Evolutionary conservation across 495 filamentous ascomycete species (phyloP).

Genomic region (Aspergillus sclerotiicarbonarius): DNA sequence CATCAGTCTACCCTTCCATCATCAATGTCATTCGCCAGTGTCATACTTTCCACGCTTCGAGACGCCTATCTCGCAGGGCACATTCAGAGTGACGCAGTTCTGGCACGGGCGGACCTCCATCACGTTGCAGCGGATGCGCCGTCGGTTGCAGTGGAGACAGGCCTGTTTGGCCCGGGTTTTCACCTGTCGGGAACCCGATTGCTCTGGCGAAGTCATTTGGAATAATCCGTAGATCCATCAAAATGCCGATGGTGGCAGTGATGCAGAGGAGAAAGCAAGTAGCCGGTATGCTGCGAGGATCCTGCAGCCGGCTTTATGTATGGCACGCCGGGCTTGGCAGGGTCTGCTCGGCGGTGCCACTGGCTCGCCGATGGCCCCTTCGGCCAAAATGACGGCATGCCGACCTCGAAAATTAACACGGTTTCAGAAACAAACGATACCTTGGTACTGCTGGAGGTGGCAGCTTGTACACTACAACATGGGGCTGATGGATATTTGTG

Average conservation of each 20-base stretch:
- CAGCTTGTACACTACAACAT: no score
- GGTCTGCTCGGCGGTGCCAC: no score
- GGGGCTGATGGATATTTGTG: no score
- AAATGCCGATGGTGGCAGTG: neutral
- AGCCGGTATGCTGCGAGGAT: neutral
- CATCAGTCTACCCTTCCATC: neutral
- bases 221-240: neutral
- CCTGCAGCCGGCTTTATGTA: no score
- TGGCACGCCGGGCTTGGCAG: no score
- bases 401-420: no score
- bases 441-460: no score
- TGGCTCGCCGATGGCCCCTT: no score
- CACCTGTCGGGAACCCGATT: neutral
- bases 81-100: constrained; percentile 41
- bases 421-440: no score
- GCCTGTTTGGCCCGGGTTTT: constrained; percentile 38
- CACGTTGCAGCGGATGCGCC: constrained; percentile 49
- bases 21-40: neutral
- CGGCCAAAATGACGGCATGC: no score
- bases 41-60: constrained; percentile 46
- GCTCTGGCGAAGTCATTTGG: neutral
- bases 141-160: constrained; percentile 44
- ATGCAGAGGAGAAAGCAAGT: neutral
- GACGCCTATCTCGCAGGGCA: constrained; percentile 40
- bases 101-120: constrained; percentile 42